Conservation (phyloP, 139 green algal genomes). For the Limnomonas spitsbergensis region DNA sequence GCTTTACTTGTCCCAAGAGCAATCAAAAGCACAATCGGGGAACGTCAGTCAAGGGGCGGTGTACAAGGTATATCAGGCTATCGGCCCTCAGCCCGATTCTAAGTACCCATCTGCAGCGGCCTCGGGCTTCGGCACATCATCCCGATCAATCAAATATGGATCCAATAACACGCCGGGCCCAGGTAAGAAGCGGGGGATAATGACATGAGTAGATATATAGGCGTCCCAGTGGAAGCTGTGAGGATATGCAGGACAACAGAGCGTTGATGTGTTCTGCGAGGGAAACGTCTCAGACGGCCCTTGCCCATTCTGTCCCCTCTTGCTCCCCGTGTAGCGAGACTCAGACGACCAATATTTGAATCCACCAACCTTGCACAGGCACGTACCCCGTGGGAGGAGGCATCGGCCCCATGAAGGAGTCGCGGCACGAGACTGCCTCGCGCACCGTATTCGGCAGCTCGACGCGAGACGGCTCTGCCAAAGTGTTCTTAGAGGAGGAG, state of each 20-base stretch:
- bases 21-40: conserved; percentile 34
- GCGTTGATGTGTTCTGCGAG: no score
- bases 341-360: background rate
- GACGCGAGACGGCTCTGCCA: conserved; percentile 44
- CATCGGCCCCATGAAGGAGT: conserved; percentile 55
- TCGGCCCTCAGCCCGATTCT: conserved; percentile 44
- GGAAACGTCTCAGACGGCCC: no score
- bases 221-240: no score
- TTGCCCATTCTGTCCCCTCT: background rate
- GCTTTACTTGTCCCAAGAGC: conserved; percentile 43
- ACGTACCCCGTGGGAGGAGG: conserved; percentile 37
- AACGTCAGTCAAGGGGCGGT: conserved; percentile 47
- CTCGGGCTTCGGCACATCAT: conserved; percentile 46
- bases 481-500: conserved; percentile 59
- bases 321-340: background rate
- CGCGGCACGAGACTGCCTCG: conserved; percentile 35
- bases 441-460: conserved; percentile 53
- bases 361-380: conserved; percentile 30
- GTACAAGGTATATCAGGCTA: conserved; percentile 43
- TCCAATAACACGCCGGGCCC: conserved; percentile 22
- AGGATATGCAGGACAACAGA: no score
- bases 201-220: background rate
- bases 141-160: conserved; percentile 8
- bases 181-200: conserved; percentile 19
- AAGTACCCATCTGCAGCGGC: conserved; percentile 25